Evolutionary conservation across 305 asterid genomes (phyloP).

Genomic region (Petunia hybrid): DNA sequence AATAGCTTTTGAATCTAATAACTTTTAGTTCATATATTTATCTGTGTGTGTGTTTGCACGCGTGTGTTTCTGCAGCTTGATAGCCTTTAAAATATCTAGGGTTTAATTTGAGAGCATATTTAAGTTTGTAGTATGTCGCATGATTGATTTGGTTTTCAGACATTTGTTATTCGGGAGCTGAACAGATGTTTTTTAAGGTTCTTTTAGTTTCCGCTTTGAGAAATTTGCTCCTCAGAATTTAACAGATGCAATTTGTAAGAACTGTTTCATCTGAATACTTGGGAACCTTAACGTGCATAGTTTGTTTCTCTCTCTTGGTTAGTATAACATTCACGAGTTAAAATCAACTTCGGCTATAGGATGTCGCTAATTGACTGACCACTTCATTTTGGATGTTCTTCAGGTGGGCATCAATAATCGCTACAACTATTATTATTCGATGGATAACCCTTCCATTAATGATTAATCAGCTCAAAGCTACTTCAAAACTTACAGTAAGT

Average conservation of each 20-base stretch:
- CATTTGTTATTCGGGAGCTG: background rate
- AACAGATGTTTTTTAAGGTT: background rate
- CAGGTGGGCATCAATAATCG: conserved; percentile 79
- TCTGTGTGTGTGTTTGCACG: background rate
- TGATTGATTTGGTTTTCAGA: background rate
- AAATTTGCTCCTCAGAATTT: background rate
- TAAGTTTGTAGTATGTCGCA: background rate
- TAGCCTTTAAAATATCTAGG: background rate
- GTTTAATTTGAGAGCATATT: background rate
- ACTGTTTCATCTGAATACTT: background rate
- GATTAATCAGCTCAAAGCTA: conserved; percentile 65
- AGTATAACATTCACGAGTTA: background rate
- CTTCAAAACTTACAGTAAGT: conserved; percentile 67
- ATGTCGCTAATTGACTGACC: conserved; percentile 10
- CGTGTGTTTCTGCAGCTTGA: background rate
- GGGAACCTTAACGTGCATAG: background rate
- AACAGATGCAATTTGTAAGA: background rate
- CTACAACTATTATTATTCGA: conserved; percentile 65
- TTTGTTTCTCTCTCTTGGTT: conserved; percentile 19
- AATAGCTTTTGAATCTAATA: conserved; percentile 12
- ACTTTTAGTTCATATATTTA: background rate
- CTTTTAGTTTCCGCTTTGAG: background rate
- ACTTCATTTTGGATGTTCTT: conserved; percentile 27
- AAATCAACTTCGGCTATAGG: conserved; percentile 11
- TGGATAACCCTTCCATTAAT: conserved; percentile 57